Evolutionary conservation across 345 rosid genomes (phyloP), one percentile per base, ranked within the genome.

Genomic region (Geranium rotundifolium): DNA sequence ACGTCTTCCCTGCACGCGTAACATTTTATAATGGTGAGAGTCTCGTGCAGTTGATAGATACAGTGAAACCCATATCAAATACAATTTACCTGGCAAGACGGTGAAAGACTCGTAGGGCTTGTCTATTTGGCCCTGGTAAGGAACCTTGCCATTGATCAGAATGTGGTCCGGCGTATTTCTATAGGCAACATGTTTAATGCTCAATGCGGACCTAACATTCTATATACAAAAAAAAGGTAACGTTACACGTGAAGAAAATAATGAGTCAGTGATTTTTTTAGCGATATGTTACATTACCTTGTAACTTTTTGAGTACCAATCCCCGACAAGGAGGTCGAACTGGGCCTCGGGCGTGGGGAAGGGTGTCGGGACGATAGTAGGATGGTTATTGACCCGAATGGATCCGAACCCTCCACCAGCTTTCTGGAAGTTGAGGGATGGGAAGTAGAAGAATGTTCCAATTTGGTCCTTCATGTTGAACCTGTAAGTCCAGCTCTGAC

Each of bases 401-500:
- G 85, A 73, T 8, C 84, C 81, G 16, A 65, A 82, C 14, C 87
- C 85, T 54, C 90, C 84, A 2, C 69, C 80, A 23, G 85, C 84
- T 69, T 85, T 85, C 23, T 73, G 84, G 76, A 72, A 80, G 50
- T 75, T 79, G 60, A 74, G 65, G 29, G 84, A 85, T 17, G 90
- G 85, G 66, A 77, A 80, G 75, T 85, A 80, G 79, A 72, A 77
- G 61, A 73, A 80, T 46, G 72, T 77, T 9, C 85, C 87, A 63
- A 82, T 82, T 66, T 85, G 90, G 56, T 85, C 87, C 75, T 85
- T 82, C 54, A 75, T 74, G 63, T 80, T 84, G 52, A 82, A 80
- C 58, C 66, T 77, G 0, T 73, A 85, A 41, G 85, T 85, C 85
- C 85, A 80, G 74, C 79, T 85, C 18, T 69, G 65, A 34, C 74